These are phyloP conservation scores for Vairimorpha necatrix DNA, from an alignment of 371 early-diverging fungal genomes.

Conservation along the genomic window DNA sequence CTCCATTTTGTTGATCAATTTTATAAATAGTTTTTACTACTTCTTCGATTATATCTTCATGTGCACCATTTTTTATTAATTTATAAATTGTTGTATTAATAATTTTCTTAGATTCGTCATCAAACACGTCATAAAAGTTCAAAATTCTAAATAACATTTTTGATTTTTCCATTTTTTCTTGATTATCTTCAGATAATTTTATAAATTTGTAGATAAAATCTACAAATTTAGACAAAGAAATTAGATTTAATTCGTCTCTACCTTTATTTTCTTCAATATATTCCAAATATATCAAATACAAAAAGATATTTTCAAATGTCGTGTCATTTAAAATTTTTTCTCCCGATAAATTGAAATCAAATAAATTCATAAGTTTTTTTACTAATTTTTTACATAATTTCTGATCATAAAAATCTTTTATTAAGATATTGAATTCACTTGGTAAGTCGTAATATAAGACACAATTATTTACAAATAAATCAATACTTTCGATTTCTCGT, in stretches of 20 bases:
- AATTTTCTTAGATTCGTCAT: conserved; percentile 26
- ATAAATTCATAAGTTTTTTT: conserved; percentile 22
- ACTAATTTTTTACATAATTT: conserved; percentile 12
- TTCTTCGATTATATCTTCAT: conserved; percentile 23
- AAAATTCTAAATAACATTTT: conserved; percentile 46
- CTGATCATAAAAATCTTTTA: conserved; percentile 21
- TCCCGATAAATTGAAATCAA: not conserved
- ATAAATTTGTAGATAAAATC: conserved; percentile 28
- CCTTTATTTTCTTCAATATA: conserved; percentile 40
- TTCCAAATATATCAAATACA: conserved; percentile 3
- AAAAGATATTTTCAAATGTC: conserved; percentile 8
- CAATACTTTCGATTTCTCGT: conserved; percentile 47
- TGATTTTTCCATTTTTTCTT: not conserved
- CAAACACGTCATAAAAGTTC: conserved; percentile 52
- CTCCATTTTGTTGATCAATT: conserved; percentile 19
- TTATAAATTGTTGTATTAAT: conserved; percentile 41
- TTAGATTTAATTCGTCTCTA: conserved; percentile 40
- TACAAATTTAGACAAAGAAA: conserved; percentile 23
- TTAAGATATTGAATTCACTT: not conserved
- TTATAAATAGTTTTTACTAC: conserved; percentile 12
- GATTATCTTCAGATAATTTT: not conserved
- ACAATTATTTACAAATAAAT: not conserved
- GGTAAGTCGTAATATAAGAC: conserved; percentile 4
- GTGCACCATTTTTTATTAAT: conserved; percentile 18
- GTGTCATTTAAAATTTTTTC: not conserved